phyloP scores from a whole-genome alignment of 1,284 basidiomycete genomes.

The Amylostereum areolatum region DNA sequence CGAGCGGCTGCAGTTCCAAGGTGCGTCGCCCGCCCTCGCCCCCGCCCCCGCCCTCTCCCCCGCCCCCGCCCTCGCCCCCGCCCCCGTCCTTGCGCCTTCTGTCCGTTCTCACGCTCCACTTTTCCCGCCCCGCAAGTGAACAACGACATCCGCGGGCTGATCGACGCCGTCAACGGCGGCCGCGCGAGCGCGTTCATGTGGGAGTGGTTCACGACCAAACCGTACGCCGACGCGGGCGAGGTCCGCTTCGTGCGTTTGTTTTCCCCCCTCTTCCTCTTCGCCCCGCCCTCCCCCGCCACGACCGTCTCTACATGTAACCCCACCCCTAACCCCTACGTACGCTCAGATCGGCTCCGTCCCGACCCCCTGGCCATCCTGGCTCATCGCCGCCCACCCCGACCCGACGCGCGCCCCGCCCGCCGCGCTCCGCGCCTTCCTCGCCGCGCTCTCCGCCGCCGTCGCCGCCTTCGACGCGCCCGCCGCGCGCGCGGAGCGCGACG shows the following conservation, averaged over 20 bases:
- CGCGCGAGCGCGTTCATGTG: constrained; percentile 85
- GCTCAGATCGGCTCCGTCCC: constrained; percentile 84
- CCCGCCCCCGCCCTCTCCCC: too few relatives aligned
- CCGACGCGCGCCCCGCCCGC: constrained; percentile 43
- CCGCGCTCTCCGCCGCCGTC: constrained; percentile 59
- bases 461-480: constrained; percentile 61
- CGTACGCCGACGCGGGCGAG: constrained; percentile 78
- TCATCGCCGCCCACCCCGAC: constrained; percentile 78
- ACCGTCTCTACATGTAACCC: too few relatives aligned
- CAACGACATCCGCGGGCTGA: constrained; percentile 84
- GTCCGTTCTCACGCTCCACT: too few relatives aligned
- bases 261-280: too few relatives aligned
- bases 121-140: constrained; percentile 59
- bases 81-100: too few relatives aligned
- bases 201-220: constrained; percentile 99
- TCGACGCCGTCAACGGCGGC: constrained; percentile 86
- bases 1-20: constrained; percentile 68
- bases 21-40: constrained; percentile 44
- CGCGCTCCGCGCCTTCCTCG: constrained; percentile 59
- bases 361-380: constrained; percentile 97
- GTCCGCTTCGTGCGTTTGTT: constrained; percentile 85
- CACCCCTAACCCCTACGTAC: too few relatives aligned
- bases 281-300: too few relatives aligned
- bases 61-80: too few relatives aligned
- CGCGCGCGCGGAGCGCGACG: constrained; percentile 52